phyloP scores from a whole-genome alignment of 2,329 filamentous ascomycete species.

The Zasmidium angulare region DNA sequence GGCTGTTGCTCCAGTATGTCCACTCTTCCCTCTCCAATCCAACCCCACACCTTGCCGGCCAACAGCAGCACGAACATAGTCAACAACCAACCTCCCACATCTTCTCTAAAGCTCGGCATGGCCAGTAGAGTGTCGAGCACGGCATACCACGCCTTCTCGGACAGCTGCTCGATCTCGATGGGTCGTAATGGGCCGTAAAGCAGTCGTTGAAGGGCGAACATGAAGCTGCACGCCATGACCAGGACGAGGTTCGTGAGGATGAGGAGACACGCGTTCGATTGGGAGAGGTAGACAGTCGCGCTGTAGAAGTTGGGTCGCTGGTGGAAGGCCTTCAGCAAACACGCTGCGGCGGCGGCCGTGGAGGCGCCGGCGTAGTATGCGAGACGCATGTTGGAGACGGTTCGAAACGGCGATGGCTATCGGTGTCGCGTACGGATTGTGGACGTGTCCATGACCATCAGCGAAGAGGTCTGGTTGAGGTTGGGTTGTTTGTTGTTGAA shows the following conservation, averaged over 20 bases:
- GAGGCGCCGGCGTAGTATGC: slow-evolving; percentile 55
- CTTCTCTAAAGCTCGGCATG: slow-evolving; percentile 97
- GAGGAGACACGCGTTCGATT: slow-evolving; percentile 94
- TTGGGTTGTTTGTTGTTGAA: neutral
- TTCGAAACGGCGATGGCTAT: slow-evolving; percentile 1
- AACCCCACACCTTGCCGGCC: slow-evolving; percentile 95
- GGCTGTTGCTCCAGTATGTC: slow-evolving; percentile 95
- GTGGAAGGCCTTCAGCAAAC: slow-evolving; percentile 86
- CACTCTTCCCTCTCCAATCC: slow-evolving; percentile 94
- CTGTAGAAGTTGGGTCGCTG: slow-evolving; percentile 98
- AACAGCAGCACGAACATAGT: slow-evolving; percentile 94
- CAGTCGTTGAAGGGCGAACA: slow-evolving; percentile 84
- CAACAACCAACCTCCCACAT: slow-evolving; percentile 90
- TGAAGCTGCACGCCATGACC: slow-evolving; percentile 73
- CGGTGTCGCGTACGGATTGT: slow-evolving; percentile 1
- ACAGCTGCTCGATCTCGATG: slow-evolving; percentile 94
- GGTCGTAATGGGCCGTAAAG: slow-evolving; percentile 88
- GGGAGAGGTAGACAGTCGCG: slow-evolving; percentile 91
- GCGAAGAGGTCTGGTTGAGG: slow-evolving; percentile 24
- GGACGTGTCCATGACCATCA: slow-evolving; percentile 26
- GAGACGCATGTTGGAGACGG: slow-evolving; percentile 29
- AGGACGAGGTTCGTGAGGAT: slow-evolving; percentile 90
- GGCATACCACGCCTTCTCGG: slow-evolving; percentile 97
- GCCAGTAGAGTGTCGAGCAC: slow-evolving; percentile 95
- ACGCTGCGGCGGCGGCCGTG: slow-evolving; percentile 76